Evolutionary conservation across 208 protist species (phyloP), one percentile per base, ranked within the genome.

Genomic region (Histomonas meleagridis): DNA sequence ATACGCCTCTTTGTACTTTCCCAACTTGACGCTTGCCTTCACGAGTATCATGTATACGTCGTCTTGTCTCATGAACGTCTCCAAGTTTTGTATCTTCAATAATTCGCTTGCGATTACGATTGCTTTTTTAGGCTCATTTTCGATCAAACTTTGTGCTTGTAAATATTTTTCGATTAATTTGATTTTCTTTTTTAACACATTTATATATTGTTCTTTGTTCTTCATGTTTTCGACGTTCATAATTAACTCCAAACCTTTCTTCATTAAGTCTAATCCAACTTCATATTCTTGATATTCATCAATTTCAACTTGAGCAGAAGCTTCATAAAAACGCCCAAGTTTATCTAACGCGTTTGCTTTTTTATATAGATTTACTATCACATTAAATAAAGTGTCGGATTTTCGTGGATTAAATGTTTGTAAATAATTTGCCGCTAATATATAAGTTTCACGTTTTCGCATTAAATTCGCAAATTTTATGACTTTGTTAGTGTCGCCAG

Each of bases 221-320:
- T 55, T 86, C 40, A 55, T 18, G 32, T 16, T n/a, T 55, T 51
- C 46, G 0, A 46, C 46, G 18, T 55, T 86, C 0, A n/a, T 5
- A 5, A 86, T 23, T 38, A 55, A 2, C 55, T 86, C 35, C 10
- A 55, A 55, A 5, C 18, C 23, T 10, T 86, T 86, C 16, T 86
- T 21, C 0, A 86, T 14, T 14, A 86, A 32, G 0, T 55, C 76
- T 7, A 32, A 32, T 5, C 14, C 38, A 32, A 35, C 28, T 86
- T 32, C 40, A 46, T 86, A 86, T n/a, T 86, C 46, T 86, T 28
- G 7, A 55, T 86, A 51, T 86, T 86, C 76, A n/a, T 57, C 76
- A 35, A 55, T 86, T 55, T 86, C 46, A 55, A n/a, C 46, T 51
- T 86, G 18, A 12, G 46, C 46, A n/a, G 43, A 14, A 46, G 46